Evolutionary conservation across 805 yeast genomes (phyloP), one percentile per base, ranked within the genome.

Genomic region (Vanderwaltozyma verrucispora): DNA sequence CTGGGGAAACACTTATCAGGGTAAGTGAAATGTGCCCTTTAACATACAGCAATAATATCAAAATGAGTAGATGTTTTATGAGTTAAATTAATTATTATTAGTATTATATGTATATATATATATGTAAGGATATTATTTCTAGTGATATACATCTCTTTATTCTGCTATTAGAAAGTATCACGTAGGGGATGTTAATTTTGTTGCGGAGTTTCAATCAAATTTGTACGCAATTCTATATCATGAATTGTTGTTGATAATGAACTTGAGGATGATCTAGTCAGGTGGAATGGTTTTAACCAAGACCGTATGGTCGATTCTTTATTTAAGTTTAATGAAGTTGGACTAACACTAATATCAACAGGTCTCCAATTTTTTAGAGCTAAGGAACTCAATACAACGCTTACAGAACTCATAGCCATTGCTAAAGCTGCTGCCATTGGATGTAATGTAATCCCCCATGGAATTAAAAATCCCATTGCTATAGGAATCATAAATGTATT

Each of bases 371-470:
- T 62, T 53, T 80, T 82, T 49, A 89, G 65, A 49, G 75, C 56
- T 42, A 89, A 64, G 0, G 96, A 86, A 44, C 83, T 82, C 32
- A 80, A 50, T 20, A 92, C 88, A 17, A 89, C 97, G 49, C 94
- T 82, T 2, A 86, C 78, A 1, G 95, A 84, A 46, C 95, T 84
- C 50, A 86, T 68, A 1, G 95, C 95, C 97, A 92, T 92, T 1
- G 96, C 82, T 12, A 78, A 73, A 30, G 92, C 86, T 1, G 97
- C 97, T 53, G 85, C 74, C 55, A 85, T 77, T 2, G 97, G 98
- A 36, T 85, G 84, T 47, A 88, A 62, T 37, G 80, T 72, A 35
- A 85, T 67, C 27, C 82, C 79, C 62, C 80, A 76, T 2, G 94
- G 95, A 34, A 77, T 71, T 38, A 89, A 67, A n/a, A 80, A 72